Evolutionary conservation across 768 basidiomycete species (phyloP), one percentile per base, ranked within the genome.

Genomic region (Austroboletus eburneus): DNA sequence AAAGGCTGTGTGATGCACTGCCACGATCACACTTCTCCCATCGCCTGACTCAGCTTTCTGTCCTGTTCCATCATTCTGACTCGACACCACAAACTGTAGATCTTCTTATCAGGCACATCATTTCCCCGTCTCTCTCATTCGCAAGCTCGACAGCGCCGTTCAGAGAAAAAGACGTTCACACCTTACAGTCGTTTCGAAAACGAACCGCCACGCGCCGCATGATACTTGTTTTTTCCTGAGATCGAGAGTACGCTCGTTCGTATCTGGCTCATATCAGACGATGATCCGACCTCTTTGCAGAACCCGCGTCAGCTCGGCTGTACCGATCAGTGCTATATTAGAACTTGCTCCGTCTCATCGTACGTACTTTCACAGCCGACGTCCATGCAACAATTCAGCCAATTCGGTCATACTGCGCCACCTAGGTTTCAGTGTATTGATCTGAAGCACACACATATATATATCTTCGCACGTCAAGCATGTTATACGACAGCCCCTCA

Each of bases 401-500:
- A 37, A 54, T 58, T 46, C 46, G 45, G 30, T 40, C 33, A 33
- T 17, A 27, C 42, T 42, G 42, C 43, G 48, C 49, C 55, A 48
- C 46, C 18, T 43, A 51, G 54, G 47, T 22, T 58, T 49, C 56
- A 39, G 62, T 66, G 56, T 46, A 59, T 43, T 33, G 50, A 55
- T 42, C 53, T 52, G 34, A 56, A 39, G 25, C 32, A 42, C 48
- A 54, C 48, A 55, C 29, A 52, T 55, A 55, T 67, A 67, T 33
- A 52, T 55, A 55, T 67, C 65, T 55, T 55, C 37, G 35, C 17
- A 48, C 40, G 43, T 22, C 51, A 46, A 42, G 9, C 45, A 65
- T 65, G 64, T 34, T 65, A 12, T 65, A 52, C 34, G 64, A 65
- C 36, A 51, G 56, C 39, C 64, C 65, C 22, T 61, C 64, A 18